Conservation (phyloP, 768 basidiomycete species). For the Cystofilobasidium capitatum region DNA sequence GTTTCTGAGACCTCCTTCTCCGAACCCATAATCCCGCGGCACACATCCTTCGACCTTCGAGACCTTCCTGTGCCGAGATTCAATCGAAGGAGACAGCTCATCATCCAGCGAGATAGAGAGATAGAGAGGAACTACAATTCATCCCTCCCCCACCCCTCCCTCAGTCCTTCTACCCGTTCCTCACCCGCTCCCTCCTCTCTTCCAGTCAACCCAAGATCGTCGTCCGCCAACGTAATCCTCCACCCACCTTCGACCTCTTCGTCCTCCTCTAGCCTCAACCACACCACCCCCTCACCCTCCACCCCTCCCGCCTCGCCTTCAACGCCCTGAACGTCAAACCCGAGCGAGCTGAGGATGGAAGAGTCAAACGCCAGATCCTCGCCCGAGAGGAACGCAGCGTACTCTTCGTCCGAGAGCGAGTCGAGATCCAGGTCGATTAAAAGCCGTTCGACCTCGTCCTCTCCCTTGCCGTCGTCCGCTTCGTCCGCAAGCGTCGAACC, state of each 20-base stretch:
- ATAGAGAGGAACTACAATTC: too few relatives aligned
- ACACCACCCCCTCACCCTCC: background rate
- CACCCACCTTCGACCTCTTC: background rate
- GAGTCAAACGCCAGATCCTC: background rate
- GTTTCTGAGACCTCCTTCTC: too few relatives aligned
- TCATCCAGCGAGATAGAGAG: too few relatives aligned
- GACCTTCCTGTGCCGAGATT: too few relatives aligned
- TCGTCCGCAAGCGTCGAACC: background rate
- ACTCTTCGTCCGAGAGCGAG: background rate
- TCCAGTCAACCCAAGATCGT: background rate
- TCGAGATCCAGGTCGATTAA: background rate
- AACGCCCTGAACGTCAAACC: too few relatives aligned
- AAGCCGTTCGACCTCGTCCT: background rate
- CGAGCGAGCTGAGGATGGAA: too few relatives aligned
- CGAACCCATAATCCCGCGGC: too few relatives aligned
- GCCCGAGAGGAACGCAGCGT: background rate
- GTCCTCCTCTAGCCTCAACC: background rate
- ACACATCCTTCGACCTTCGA: too few relatives aligned
- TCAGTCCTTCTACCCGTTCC: background rate
- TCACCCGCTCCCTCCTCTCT: background rate
- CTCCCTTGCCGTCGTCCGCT: background rate
- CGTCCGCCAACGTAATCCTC: background rate
- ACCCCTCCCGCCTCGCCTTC: background rate
- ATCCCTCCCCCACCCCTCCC: background rate
- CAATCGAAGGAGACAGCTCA: too few relatives aligned